Percentiles rank a stretch among this genome's conserved stretches.
Evolutionary conservation across 345 rosid species (phyloP).

Genomic region (Lumnitzera racemosa): DNA sequence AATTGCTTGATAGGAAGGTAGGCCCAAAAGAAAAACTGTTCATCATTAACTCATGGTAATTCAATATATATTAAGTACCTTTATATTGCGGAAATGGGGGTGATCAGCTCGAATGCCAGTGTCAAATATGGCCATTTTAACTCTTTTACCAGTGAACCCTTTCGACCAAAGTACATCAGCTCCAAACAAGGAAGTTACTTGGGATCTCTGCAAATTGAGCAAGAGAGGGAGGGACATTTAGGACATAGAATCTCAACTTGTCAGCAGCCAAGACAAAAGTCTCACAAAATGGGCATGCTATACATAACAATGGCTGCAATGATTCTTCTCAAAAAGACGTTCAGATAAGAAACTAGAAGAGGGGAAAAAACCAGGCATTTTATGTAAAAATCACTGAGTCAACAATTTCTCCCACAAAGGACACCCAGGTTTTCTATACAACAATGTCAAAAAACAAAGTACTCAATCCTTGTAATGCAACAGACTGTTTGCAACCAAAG

Average conservation of each 20-base stretch:
- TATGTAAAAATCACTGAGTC: too few relatives aligned
- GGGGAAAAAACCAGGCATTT: too few relatives aligned
- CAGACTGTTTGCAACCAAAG: too few relatives aligned
- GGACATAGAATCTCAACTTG: not conserved
- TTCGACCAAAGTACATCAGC: constrained; percentile 84
- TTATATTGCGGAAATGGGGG: constrained; percentile 92
- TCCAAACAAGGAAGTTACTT: constrained; percentile 92
- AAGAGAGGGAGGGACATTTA: not conserved
- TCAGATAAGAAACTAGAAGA: too few relatives aligned
- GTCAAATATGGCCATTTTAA: constrained; percentile 98
- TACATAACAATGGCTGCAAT: too few relatives aligned
- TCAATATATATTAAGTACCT: constrained; percentile 34
- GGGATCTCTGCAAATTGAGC: constrained; percentile 53
- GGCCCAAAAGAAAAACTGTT: not conserved
- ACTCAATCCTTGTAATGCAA: too few relatives aligned
- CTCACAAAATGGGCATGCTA: too few relatives aligned
- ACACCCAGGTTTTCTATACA: too few relatives aligned
- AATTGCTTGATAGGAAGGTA: not conserved
- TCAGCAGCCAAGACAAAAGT: too few relatives aligned
- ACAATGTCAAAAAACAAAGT: too few relatives aligned
- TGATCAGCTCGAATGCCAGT: constrained; percentile 91
- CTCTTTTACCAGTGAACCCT: constrained; percentile 89
- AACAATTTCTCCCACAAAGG: too few relatives aligned
- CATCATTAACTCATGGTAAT: not conserved
- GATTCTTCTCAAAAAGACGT: too few relatives aligned